phyloP scores from a whole-genome alignment of 371 early-diverging fungal species.

The Mycotypha africana region DNA sequence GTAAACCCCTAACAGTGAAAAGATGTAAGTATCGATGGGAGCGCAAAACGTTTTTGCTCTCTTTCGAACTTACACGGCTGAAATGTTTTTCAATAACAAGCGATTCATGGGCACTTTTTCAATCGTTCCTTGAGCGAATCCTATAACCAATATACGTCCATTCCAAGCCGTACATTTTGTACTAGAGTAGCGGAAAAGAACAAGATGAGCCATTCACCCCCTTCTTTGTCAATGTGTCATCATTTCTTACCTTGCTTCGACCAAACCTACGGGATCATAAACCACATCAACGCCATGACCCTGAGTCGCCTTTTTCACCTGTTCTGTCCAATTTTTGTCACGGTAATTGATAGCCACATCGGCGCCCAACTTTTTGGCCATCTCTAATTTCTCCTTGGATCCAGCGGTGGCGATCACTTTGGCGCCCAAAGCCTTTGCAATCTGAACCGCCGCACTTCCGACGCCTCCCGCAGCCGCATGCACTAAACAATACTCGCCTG shows the following conservation, averaged over 20 bases:
- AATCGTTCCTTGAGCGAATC: slow-evolving; percentile 80
- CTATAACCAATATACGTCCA: slow-evolving; percentile 80
- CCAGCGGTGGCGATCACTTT: slow-evolving; percentile 85
- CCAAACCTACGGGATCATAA: slow-evolving; percentile 76
- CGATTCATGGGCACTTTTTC: slow-evolving; percentile 81
- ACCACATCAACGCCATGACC: slow-evolving; percentile 73
- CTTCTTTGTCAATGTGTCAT: background rate
- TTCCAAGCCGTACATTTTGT: slow-evolving; percentile 82
- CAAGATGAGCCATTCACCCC: too few relatives aligned
- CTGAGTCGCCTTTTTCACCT: slow-evolving; percentile 68
- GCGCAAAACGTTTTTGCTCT: too few relatives aligned
- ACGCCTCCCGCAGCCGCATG: slow-evolving; percentile 82
- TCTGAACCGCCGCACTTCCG: slow-evolving; percentile 65
- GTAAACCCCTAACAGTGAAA: slow-evolving; percentile 41
- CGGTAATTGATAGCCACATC: slow-evolving; percentile 78
- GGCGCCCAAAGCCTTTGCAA: slow-evolving; percentile 73
- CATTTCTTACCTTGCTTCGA: slow-evolving; percentile 49
- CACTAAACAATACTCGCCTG: slow-evolving; percentile 66
- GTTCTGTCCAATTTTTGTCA: slow-evolving; percentile 68
- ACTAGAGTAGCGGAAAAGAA: too few relatives aligned
- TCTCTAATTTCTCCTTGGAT: slow-evolving; percentile 64
- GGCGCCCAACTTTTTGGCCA: slow-evolving; percentile 68
- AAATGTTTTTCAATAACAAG: slow-evolving; percentile 78
- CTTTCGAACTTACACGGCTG: slow-evolving; percentile 50
- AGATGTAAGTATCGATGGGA: too few relatives aligned